Conservation (phyloP, 2,329 filamentous ascomycete genomes). For the Botryotinia globosa region DNA sequence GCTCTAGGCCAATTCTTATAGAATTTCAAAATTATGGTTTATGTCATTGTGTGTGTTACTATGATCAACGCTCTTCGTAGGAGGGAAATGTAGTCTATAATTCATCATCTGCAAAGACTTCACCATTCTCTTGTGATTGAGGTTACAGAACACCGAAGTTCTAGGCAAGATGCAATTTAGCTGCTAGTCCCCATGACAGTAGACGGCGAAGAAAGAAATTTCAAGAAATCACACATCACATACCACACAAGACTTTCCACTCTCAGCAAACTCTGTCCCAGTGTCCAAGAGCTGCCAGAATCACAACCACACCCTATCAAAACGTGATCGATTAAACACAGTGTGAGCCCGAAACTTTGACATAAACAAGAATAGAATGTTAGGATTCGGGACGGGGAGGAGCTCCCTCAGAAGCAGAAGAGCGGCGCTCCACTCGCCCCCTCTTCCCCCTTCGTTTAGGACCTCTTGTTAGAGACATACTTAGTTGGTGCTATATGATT, state of each 20-base stretch:
- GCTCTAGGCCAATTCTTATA: constrained; percentile 42
- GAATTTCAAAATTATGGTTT: constrained; percentile 24
- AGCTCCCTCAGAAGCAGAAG: not conserved
- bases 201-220: not conserved
- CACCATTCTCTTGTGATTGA: no score
- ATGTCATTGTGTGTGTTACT: constrained; percentile 27
- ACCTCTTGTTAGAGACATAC: not conserved
- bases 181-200: not conserved
- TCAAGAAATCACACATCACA: not conserved
- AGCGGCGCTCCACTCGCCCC: not conserved
- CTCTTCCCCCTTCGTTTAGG: not conserved
- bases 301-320: not conserved
- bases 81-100: not conserved
- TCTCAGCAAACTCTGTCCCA: not conserved
- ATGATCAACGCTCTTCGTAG: not conserved
- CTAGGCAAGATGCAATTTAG: not conserved
- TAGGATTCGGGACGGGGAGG: not conserved
- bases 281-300: not conserved
- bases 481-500: not conserved
- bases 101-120: not conserved
- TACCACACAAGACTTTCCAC: not conserved
- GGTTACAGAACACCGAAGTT: not conserved
- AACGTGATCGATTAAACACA: not conserved
- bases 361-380: not conserved
- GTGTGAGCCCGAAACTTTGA: not conserved